A percentile compares a stretch with the other conserved stretches of the same genome.
These are phyloP conservation scores for Trichoderma brevicompactum DNA, from an alignment of 2,329 filamentous ascomycete genomes.

Conservation along the genomic window DNA sequence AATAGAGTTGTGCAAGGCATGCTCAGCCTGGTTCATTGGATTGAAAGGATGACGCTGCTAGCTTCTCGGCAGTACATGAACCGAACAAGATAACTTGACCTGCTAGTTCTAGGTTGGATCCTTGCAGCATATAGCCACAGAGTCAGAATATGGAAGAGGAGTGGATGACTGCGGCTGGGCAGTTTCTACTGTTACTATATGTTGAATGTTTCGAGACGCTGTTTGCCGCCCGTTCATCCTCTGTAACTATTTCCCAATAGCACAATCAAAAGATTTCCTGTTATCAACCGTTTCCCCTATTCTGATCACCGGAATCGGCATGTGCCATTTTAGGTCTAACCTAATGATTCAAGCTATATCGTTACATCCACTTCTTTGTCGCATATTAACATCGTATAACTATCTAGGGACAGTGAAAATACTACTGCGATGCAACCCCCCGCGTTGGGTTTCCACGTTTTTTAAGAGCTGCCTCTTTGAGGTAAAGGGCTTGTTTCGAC, in stretches of 20 bases:
- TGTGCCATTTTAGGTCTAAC: not conserved
- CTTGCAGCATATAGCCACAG: not conserved
- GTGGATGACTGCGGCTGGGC: not conserved
- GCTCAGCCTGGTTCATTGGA: not conserved
- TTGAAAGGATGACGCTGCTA: not conserved
- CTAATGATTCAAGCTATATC: not conserved
- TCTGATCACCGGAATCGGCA: not conserved
- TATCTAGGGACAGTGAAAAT: not conserved
- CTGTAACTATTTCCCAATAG: no score
- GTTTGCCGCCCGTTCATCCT: no score
- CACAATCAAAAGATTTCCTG: no score
- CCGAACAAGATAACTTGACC: no score
- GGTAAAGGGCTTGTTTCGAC: not conserved
- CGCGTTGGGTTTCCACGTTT: slow-evolving; percentile 3
- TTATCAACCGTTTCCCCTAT: not conserved
- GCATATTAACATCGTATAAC: not conserved
- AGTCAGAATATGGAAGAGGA: not conserved
- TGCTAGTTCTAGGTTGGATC: no score
- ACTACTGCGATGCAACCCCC: not conserved
- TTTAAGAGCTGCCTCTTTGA: slow-evolving; percentile 6
- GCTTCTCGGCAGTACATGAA: not conserved
- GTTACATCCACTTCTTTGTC: not conserved
- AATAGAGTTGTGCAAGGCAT: not conserved
- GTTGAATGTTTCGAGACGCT: no score
- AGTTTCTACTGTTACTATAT: no score